Evolutionary conservation across 768 basidiomycete species (phyloP).

Genomic region (Phylloporus sp.): DNA sequence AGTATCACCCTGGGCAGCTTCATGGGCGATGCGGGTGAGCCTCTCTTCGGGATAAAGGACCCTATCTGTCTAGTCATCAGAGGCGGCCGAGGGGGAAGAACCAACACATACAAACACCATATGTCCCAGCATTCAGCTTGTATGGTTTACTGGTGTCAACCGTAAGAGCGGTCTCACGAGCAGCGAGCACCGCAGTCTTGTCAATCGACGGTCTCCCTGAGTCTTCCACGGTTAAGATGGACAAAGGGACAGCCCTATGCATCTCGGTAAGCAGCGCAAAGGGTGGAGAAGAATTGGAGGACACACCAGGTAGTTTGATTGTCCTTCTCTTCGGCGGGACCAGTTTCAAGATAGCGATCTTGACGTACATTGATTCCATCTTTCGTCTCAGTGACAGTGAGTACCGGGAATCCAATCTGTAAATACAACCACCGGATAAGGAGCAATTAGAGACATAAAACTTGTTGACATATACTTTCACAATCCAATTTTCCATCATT

Average conservation of each 20-base stretch:
- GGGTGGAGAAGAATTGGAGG: not conserved
- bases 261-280: not conserved
- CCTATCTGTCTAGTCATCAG: conserved; percentile 48
- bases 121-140: conserved; percentile 88
- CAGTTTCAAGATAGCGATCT: conserved; percentile 88
- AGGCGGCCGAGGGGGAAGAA: not conserved
- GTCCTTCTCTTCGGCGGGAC: conserved; percentile 70
- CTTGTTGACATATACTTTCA: conserved; percentile 45
- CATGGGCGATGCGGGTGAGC: conserved; percentile 69
- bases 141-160: conserved; percentile 74
- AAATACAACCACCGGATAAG: not conserved
- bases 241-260: conserved; percentile 74
- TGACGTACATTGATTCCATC: conserved; percentile 77
- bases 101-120: conserved; percentile 75
- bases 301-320: conserved; percentile 82
- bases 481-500: conserved; percentile 91
- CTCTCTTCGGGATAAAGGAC: conserved; percentile 82
- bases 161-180: conserved; percentile 61
- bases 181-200: conserved; percentile 56
- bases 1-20: conserved; percentile 63
- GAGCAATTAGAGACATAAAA: not conserved
- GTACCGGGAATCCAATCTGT: conserved; percentile 79
- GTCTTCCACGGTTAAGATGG: conserved; percentile 57
- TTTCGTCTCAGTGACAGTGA: conserved; percentile 75
- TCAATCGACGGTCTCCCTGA: conserved; percentile 57